These are phyloP conservation scores for Hortaea werneckii DNA, from an alignment of 2,329 filamentous ascomycete genomes.

Conservation along the genomic window DNA sequence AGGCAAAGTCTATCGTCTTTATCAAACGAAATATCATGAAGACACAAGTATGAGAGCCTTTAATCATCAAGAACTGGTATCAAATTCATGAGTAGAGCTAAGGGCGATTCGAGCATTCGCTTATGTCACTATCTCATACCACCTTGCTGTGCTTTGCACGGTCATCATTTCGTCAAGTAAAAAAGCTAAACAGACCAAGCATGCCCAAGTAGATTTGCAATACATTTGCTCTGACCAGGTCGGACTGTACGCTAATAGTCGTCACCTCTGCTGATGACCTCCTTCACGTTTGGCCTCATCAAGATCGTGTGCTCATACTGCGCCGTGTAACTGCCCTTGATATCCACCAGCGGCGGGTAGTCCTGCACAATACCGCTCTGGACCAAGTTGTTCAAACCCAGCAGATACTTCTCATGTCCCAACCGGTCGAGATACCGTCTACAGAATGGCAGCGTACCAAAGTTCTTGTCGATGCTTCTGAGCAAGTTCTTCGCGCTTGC, in stretches of 20 bases:
- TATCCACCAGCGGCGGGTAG: slow-evolving; percentile 48
- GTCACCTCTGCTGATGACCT: slow-evolving; percentile 32
- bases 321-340: slow-evolving; percentile 51
- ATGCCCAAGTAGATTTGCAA: too few species aligned
- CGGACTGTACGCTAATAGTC: slow-evolving; percentile 18
- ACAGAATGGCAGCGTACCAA: slow-evolving; percentile 52
- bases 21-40: too few species aligned
- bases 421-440: slow-evolving; percentile 54
- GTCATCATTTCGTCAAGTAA: too few species aligned
- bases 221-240: too few species aligned
- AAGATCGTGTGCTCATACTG: slow-evolving; percentile 51
- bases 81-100: too few species aligned
- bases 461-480: slow-evolving; percentile 52
- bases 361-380: slow-evolving; percentile 47
- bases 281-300: slow-evolving; percentile 30
- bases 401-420: slow-evolving; percentile 48
- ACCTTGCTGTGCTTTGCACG: too few species aligned
- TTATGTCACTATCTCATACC: too few species aligned
- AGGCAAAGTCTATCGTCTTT: too few species aligned
- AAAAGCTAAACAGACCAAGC: too few species aligned
- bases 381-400: slow-evolving; percentile 49
- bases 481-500: slow-evolving; percentile 47
- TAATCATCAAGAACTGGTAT: too few species aligned
- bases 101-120: too few species aligned
- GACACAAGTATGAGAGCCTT: too few species aligned